Percentiles rank a stretch among this genome's conserved stretches.
phyloP scores from a whole-genome alignment of 129 eudicot species.

The Lactuca saligna region DNA sequence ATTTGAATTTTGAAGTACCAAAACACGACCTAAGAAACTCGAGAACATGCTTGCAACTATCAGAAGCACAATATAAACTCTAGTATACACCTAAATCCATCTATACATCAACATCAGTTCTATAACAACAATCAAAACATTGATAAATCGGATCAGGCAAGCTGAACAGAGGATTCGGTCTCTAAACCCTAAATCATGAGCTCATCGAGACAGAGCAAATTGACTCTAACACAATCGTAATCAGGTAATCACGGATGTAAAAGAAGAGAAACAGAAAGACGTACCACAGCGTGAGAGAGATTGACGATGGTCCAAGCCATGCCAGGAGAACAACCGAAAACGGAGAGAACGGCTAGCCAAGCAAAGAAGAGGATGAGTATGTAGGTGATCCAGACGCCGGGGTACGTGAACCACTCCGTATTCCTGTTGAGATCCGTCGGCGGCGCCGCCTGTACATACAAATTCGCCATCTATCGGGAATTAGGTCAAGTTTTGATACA shows the following conservation, averaged over 20 bases:
- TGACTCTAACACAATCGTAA: background rate
- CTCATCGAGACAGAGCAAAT: background rate
- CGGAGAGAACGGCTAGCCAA: constrained; percentile 78
- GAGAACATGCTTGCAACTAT: background rate
- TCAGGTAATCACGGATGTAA: background rate
- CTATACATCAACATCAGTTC: constrained; percentile 5
- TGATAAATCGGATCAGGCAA: constrained; percentile 19
- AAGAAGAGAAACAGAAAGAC: background rate
- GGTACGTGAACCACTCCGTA: constrained; percentile 95
- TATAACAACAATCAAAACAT: background rate
- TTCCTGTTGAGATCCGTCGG: constrained; percentile 90
- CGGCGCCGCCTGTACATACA: constrained; percentile 74
- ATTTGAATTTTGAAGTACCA: background rate
- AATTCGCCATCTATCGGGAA: constrained; percentile 48
- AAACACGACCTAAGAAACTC: constrained; percentile 5
- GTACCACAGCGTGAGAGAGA: constrained; percentile 75
- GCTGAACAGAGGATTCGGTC: background rate
- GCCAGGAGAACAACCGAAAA: constrained; percentile 83
- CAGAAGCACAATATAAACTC: constrained; percentile 4
- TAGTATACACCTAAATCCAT: background rate
- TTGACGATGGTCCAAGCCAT: constrained; percentile 92
- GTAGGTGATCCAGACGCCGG: constrained; percentile 95
- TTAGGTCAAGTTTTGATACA: background rate
- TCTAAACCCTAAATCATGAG: constrained; percentile 20
- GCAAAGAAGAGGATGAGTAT: constrained; percentile 79